Conservation (phyloP, 2,329 filamentous ascomycete species). For the Coniella lustricola region DNA sequence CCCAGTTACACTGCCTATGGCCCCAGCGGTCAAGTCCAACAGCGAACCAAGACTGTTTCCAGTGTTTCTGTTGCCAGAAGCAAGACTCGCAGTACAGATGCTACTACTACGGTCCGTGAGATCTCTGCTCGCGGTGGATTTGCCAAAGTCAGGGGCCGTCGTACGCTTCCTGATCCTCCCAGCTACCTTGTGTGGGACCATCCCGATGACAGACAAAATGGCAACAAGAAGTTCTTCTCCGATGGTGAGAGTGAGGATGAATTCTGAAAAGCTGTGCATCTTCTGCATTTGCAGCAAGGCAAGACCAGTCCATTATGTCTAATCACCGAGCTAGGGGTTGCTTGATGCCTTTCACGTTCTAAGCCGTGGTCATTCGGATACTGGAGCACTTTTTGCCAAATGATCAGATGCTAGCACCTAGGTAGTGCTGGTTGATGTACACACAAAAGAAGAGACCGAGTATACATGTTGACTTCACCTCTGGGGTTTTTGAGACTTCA, state of each 20-base stretch:
- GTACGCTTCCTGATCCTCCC: neutral
- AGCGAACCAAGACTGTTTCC: neutral
- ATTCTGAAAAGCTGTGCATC: neutral
- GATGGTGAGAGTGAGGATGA: conserved; percentile 12
- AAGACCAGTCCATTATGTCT: neutral
- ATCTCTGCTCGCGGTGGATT: conserved; percentile 13
- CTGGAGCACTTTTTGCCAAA: no score
- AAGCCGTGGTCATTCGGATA: no score
- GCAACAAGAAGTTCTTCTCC: neutral
- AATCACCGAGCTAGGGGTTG: no score
- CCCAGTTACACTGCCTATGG: conserved; percentile 19
- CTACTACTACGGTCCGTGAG: neutral
- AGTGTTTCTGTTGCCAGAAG: neutral
- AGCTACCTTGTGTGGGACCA: conserved; percentile 7
- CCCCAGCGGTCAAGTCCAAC: conserved; percentile 18
- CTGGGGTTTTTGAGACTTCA: no score
- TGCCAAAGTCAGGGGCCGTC: conserved; percentile 17
- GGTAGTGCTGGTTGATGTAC: no score
- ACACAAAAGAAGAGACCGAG: no score
- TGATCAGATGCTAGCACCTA: no score
- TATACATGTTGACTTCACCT: no score
- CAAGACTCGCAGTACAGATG: no score
- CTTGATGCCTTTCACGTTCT: no score
- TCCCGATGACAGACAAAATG: neutral
- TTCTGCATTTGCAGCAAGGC: neutral